These are phyloP conservation scores for Filosporella fistucella DNA, from an alignment of 495 filamentous ascomycete genomes.

Conservation along the genomic window DNA sequence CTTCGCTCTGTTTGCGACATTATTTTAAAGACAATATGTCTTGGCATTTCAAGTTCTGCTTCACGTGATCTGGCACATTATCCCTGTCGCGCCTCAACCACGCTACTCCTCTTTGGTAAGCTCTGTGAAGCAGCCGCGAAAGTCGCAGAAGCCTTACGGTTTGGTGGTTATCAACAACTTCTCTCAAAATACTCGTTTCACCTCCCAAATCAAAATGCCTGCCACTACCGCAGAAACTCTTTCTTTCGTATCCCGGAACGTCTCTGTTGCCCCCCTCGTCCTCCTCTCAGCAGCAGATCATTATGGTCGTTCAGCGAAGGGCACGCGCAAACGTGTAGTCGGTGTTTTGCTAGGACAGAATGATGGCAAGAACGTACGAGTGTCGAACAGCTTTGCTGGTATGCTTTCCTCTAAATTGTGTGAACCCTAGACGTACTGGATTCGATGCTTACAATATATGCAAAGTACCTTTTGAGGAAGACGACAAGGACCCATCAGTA, in stretches of 20 bases:
- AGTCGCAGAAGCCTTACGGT: constrained; percentile 18
- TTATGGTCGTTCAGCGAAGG: constrained; percentile 90
- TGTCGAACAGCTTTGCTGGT: constrained; percentile 99
- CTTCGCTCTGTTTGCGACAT: no score
- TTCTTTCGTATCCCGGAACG: constrained; percentile 83
- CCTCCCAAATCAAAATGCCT: constrained; percentile 55
- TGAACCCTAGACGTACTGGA: constrained; percentile 1
- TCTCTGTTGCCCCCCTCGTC: constrained; percentile 96
- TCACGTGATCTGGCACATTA: not conserved
- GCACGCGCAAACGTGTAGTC: constrained; percentile 88
- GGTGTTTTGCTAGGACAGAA: constrained; percentile 95
- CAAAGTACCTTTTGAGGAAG: constrained; percentile 95
- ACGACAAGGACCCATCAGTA: constrained; percentile 95
- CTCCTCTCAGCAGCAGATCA: constrained; percentile 98
- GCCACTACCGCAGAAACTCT: constrained; percentile 93
- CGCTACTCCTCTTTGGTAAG: constrained; percentile 6
- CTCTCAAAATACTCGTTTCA: constrained; percentile 5
- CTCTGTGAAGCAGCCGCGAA: constrained; percentile 19
- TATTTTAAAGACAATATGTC: no score
- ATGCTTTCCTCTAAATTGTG: constrained; percentile 23
- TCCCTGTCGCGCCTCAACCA: not conserved
- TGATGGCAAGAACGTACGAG: constrained; percentile 87
- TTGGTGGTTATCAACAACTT: not conserved
- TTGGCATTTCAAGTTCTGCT: no score
- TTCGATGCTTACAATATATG: constrained; percentile 3